A percentile compares a stretch with the other conserved stretches of the same genome.
phyloP scores from a whole-genome alignment of 1,284 basidiomycete genomes.

The Puccinia triticina region DNA sequence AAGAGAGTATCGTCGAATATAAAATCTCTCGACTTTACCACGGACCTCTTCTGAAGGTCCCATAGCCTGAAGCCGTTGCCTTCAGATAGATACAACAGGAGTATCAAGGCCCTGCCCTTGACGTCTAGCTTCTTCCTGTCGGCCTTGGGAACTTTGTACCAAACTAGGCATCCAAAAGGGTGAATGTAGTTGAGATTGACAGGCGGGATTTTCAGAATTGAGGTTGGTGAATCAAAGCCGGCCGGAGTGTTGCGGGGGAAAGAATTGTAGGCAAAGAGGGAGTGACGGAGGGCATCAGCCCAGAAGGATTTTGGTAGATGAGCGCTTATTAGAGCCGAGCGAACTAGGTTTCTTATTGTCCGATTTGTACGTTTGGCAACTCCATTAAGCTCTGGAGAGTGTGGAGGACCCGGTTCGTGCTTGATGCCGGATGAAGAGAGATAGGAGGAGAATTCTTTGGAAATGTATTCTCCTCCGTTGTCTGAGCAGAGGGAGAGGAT shows the following conservation, averaged over 20 bases:
- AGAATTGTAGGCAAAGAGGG: not conserved
- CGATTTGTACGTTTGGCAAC: constrained; percentile 26
- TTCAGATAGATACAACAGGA: constrained; percentile 20
- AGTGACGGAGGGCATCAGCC: not conserved
- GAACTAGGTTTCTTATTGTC: not conserved
- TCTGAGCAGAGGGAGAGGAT: no score
- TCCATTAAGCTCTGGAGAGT: constrained; percentile 38
- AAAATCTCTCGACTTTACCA: constrained; percentile 6
- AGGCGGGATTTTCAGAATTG: not conserved
- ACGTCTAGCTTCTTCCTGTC: constrained; percentile 13
- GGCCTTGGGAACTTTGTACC: no score
- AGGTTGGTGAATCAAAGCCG: not conserved
- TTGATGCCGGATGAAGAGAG: constrained; percentile 23
- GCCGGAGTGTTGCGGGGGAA: constrained; percentile 20
- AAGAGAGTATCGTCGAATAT: not conserved
- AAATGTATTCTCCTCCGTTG: no score
- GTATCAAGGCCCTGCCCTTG: not conserved
- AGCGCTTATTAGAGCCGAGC: constrained; percentile 7
- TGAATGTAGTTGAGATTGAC: not conserved
- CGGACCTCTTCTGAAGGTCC: not conserved
- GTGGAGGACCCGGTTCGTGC: constrained; percentile 29
- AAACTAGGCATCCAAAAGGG: constrained; percentile 32
- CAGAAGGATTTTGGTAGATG: no score
- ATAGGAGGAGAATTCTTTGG: no score
- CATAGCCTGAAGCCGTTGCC: not conserved